phyloP scores from a whole-genome alignment of 2,329 filamentous ascomycete genomes.

The Acarospora socialis region DNA sequence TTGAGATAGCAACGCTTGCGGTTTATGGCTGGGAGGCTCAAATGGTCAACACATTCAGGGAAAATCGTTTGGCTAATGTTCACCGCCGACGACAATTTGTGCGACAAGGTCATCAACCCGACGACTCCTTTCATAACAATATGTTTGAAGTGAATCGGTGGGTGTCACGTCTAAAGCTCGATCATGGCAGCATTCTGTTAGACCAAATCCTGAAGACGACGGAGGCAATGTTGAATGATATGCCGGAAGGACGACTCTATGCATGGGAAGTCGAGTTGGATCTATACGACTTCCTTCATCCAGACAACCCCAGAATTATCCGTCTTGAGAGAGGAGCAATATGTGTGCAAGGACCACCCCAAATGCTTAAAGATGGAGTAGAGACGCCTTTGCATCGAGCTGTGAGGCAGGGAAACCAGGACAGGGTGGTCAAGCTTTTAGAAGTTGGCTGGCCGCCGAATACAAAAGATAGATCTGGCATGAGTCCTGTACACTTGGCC shows the following conservation, averaged over 20 bases:
- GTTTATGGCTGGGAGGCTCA: conserved; percentile 4
- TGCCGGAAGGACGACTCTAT: conserved; percentile 6
- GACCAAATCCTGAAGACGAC: conserved; percentile 5
- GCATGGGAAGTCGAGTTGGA: conserved; percentile 9
- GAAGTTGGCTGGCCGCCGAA: conserved; percentile 10
- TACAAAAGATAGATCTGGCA: too few relatives aligned
- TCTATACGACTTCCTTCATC: conserved; percentile 8
- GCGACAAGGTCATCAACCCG: not conserved
- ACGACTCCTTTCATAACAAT: conserved; percentile 9
- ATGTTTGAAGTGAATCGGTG: conserved; percentile 3
- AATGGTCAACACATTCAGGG: conserved; percentile 3
- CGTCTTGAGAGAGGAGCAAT: conserved; percentile 1
- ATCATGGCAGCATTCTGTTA: conserved; percentile 2
- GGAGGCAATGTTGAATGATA: conserved; percentile 4
- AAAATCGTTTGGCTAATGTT: conserved; percentile 2
- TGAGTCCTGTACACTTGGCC: too few relatives aligned
- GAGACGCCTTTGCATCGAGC: conserved; percentile 10
- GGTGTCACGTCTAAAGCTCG: conserved; percentile 6
- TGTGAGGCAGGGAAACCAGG: conserved; percentile 3
- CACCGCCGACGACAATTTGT: conserved; percentile 4
- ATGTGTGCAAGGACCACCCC: too few relatives aligned
- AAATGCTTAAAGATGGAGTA: conserved; percentile 1
- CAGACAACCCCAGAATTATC: conserved; percentile 3
- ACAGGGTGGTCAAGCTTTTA: conserved; percentile 7
- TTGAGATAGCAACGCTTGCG: conserved; percentile 7